These are phyloP conservation scores for Kwoniella botswanensis DNA, from an alignment of 768 basidiomycete genomes.

Conservation along the genomic window DNA sequence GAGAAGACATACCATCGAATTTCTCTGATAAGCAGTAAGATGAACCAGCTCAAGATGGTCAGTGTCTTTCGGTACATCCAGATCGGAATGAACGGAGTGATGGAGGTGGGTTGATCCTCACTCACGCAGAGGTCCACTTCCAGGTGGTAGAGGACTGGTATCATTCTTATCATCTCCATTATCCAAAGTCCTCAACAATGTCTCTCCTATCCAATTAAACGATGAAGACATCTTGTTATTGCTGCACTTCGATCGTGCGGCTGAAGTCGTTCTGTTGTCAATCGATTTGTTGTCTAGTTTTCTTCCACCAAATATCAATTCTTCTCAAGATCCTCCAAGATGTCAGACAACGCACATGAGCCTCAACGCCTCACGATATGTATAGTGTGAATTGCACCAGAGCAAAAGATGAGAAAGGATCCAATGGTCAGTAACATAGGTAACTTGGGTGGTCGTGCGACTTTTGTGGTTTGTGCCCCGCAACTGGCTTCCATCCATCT, in stretches of 20 bases:
- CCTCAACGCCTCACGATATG: background rate
- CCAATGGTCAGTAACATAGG: background rate
- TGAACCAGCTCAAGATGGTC: background rate
- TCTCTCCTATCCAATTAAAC: constrained; percentile 6
- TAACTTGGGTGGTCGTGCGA: constrained; percentile 7
- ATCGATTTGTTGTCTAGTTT: no score
- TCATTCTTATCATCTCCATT: constrained; percentile 21
- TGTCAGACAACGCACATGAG: background rate
- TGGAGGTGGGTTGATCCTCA: background rate
- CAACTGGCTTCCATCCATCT: background rate
- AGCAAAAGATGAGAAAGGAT: background rate
- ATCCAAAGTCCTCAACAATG: background rate
- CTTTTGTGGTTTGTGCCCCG: constrained; percentile 7
- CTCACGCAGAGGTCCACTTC: constrained; percentile 49
- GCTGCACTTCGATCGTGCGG: no score
- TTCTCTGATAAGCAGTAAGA: constrained; percentile 33
- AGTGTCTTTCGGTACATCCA: no score
- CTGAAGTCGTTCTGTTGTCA: no score
- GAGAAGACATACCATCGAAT: constrained; percentile 37
- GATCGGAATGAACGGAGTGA: no score
- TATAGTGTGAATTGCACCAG: background rate
- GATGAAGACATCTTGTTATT: constrained; percentile 3
- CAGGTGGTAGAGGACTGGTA: constrained; percentile 35
- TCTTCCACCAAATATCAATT: no score
- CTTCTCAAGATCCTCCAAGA: background rate